Percentiles rank a stretch among this genome's conserved stretches.
phyloP scores from a whole-genome alignment of 2,329 filamentous ascomycete genomes.

The Fusarium xyrophilum region DNA sequence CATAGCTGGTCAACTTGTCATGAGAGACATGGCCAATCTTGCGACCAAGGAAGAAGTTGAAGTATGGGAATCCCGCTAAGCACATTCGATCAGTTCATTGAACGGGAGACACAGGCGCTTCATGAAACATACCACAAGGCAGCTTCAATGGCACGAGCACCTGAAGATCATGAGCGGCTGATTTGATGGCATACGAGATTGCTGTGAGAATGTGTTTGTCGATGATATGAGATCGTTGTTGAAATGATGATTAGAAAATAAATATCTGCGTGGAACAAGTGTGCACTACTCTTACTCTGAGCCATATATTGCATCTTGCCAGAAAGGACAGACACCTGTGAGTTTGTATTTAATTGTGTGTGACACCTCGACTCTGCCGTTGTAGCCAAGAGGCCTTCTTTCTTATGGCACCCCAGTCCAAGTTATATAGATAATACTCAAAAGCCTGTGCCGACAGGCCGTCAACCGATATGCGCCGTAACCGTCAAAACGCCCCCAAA shows the following conservation, averaged over 20 bases:
- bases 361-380: not conserved
- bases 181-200: not conserved
- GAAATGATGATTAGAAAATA: not conserved
- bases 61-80: conserved; percentile 50
- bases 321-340: not conserved
- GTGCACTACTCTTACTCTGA: not conserved
- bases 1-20: conserved; percentile 47
- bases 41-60: conserved; percentile 47
- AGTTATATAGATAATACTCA: not conserved
- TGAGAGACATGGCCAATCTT: conserved; percentile 46
- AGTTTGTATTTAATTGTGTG: not conserved
- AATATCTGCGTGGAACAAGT: not conserved
- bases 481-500: conserved; percentile 15
- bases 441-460: conserved; percentile 14
- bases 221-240: not conserved
- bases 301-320: not conserved
- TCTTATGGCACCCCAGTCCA: not conserved
- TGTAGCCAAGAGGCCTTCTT: not conserved
- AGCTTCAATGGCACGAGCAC: not conserved
- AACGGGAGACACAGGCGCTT: conserved; percentile 48
- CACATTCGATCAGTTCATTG: conserved; percentile 54
- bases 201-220: not conserved
- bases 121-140: conserved; percentile 40
- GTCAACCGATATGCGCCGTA: conserved; percentile 19
- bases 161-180: too few species aligned